Evolutionary conservation across 2,329 filamentous ascomycete species (phyloP), one percentile per base, ranked within the genome.

Genomic region (Alternaria solani): DNA sequence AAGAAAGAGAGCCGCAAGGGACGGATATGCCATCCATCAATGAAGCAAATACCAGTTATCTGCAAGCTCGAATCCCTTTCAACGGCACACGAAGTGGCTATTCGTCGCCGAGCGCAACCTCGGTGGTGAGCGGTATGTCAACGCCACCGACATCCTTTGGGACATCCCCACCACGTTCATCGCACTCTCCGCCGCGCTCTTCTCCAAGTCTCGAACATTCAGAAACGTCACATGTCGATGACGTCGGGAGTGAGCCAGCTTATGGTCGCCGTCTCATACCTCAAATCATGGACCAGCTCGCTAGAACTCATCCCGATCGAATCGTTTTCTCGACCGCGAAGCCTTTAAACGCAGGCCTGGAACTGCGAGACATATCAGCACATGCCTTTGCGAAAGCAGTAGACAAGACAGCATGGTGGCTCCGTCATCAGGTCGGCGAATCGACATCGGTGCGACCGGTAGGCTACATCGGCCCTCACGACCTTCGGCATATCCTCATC

Each of bases 401-500:
- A 7, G 75, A 79, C 51, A 72, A 76, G 9, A 51, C 72, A n/a
- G 71, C 76, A 8, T 71, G 68, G 63, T 77, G 65, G 61, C 55
- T 80, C 16, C 55, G 56, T 0, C 23, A 64, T 1, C 65, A 61
- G 2, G 51, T 79, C n/a, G 75, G 74, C 5, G 55, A 51, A 7
- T 65, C 66, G 2, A 32, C 41, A 14, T 55, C 46, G 0, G 66
- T 71, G n/a, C 57, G 63, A 20, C 70, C 68, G 7, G 32, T 75
- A 30, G 63, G 61, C 11, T 75, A 75, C 34, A 63, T 75, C 16
- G 73, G 73, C 26, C 70, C 69, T 11, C 66, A 30, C 75, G 80
- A 81, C 59, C 53, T 78, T n/a, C 68, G 75, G 8, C 80, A 81
- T 56, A 66, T 64, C 9, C 70, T 82, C 8, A 26, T 80, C 6